These are phyloP conservation scores for Pouteria campechiana DNA, from an alignment of 179 eudicot genomes.

Conservation along the genomic window DNA sequence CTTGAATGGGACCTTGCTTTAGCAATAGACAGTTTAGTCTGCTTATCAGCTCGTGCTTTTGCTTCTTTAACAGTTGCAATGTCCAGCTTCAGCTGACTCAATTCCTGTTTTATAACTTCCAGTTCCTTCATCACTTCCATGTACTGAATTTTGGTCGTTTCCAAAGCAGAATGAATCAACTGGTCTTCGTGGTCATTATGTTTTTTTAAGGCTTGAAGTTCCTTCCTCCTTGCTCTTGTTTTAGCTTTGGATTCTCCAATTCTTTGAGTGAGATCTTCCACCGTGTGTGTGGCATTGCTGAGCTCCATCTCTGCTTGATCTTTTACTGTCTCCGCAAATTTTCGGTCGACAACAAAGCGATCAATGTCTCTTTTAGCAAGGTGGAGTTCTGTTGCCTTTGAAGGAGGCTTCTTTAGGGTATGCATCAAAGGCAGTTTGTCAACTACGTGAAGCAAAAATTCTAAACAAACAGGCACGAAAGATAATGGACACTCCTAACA, in stretches of 20 bases:
- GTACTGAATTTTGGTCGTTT: conserved; percentile 15
- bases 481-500: background rate
- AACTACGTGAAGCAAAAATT: background rate
- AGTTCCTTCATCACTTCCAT: conserved; percentile 35
- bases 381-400: conserved; percentile 51
- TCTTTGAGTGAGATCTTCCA: conserved; percentile 31
- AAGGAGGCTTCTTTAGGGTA: conserved; percentile 25
- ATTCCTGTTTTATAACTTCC: conserved; percentile 44
- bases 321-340: conserved; percentile 25
- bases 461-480: background rate
- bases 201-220: conserved; percentile 17
- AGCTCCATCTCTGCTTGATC: conserved; percentile 53
- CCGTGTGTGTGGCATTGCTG: conserved; percentile 37
- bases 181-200: conserved; percentile 3
- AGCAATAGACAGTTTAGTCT: conserved; percentile 20
- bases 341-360: conserved; percentile 24
- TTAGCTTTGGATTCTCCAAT: conserved; percentile 42
- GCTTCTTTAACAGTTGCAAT: conserved; percentile 38
- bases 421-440: background rate
- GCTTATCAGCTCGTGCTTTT: conserved; percentile 47
- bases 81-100: conserved; percentile 59
- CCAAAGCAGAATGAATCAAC: background rate
- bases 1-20: conserved; percentile 19
- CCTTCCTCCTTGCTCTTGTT: conserved; percentile 14
- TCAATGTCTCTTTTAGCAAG: conserved; percentile 32